A percentile compares a stretch with the other conserved stretches of the same genome.
phyloP scores from a whole-genome alignment of 1,139 yeast genomes.

The Taphrina confusa region DNA sequence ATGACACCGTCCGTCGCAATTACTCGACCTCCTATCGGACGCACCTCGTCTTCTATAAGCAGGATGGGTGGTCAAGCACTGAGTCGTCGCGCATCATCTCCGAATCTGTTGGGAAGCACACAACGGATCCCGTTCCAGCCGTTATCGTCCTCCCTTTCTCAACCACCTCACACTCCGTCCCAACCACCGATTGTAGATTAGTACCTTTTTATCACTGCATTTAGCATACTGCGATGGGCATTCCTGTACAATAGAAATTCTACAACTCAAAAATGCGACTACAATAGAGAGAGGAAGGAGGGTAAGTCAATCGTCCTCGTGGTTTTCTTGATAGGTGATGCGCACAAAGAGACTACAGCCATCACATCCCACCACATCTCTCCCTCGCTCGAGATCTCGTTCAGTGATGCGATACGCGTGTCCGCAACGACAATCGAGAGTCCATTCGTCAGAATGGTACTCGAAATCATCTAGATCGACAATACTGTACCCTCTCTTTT shows the following conservation, averaged over 20 bases:
- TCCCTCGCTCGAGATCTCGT: constrained; percentile 33
- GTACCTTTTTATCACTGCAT: too few relatives aligned
- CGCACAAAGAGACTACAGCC: constrained; percentile 36
- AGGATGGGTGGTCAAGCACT: constrained; percentile 7
- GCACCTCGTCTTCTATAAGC: constrained; percentile 6
- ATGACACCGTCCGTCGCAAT: not conserved
- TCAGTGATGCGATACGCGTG: constrained; percentile 34
- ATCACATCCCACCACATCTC: constrained; percentile 33
- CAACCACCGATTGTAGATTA: not conserved
- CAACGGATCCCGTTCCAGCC: constrained; percentile 5
- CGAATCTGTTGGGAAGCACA: not conserved
- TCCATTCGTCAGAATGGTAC: constrained; percentile 9
- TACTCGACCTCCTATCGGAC: not conserved
- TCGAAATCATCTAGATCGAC: constrained; percentile 35
- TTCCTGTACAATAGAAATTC: too few relatives aligned
- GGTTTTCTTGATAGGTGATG: constrained; percentile 32
- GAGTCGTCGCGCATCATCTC: constrained; percentile 13
- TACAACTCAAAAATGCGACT: too few relatives aligned
- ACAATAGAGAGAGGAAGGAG: not conserved
- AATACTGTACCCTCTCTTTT: constrained; percentile 20
- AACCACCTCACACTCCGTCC: not conserved
- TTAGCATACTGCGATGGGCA: too few relatives aligned
- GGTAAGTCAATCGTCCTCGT: constrained; percentile 8
- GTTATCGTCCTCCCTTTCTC: not conserved
- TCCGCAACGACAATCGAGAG: constrained; percentile 34